A percentile compares a stretch with the other conserved stretches of the same genome.
Evolutionary conservation across 176 grass and related monocot genomes (phyloP).

Genomic region (Oryza brachyantha): DNA sequence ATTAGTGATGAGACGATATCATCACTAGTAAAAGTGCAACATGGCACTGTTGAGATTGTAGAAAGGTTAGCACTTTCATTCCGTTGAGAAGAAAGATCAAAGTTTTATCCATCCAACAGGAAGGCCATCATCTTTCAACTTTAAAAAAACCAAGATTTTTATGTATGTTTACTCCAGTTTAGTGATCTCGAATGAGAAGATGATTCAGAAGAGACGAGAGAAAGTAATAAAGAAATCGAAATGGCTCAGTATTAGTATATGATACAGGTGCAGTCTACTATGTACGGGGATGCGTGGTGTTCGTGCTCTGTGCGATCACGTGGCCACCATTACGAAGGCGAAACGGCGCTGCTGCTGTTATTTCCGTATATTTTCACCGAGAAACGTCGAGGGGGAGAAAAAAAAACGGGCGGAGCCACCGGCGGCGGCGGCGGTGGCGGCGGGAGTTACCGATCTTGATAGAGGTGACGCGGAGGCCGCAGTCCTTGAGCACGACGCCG

Average conservation of each 20-base stretch:
- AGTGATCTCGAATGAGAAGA: constrained; percentile 13
- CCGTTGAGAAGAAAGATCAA: neutral
- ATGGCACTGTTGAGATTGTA: neutral
- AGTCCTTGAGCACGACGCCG: constrained; percentile 77
- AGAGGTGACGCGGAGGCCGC: constrained; percentile 83
- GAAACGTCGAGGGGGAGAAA: neutral
- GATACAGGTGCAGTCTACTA: neutral
- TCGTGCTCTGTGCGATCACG: constrained; percentile 45
- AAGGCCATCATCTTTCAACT: constrained; percentile 3
- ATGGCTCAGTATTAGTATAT: neutral
- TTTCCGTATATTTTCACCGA: constrained; percentile 6
- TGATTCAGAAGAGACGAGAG: neutral
- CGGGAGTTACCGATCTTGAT: constrained; percentile 88
- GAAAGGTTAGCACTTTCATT: neutral
- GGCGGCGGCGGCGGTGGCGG: constrained; percentile 14
- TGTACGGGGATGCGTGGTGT: constrained; percentile 24
- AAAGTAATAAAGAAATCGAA: constrained; percentile 1
- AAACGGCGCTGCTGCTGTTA: neutral
- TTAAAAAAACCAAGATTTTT: neutral
- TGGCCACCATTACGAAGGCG: constrained; percentile 43
- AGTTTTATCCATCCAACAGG: constrained; percentile 17
- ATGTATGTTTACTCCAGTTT: neutral
- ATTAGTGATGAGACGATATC: neutral
- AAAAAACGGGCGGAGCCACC: neutral
- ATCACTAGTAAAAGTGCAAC: neutral